Evolutionary conservation across 441 rosid genomes (phyloP), one percentile per base, ranked within the genome.

Genomic region (Adansonia madagascariensis): DNA sequence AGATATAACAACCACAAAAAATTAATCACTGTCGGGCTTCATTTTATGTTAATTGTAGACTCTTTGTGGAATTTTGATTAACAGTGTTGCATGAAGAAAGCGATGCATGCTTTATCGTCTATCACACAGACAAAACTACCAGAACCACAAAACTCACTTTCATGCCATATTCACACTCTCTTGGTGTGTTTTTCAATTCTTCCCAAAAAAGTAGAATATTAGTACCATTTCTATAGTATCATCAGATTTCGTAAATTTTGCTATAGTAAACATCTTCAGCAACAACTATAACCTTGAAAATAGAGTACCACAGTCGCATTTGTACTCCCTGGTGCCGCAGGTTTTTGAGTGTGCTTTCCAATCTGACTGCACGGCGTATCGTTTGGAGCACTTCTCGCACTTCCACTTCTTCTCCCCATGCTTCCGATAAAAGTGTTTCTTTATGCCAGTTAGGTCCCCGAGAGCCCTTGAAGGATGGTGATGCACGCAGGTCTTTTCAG

Each of bases 361-460:
- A 81, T 94, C 98, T 4, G 98, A 94, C 80, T 87, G 93, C 43
- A 94, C 98, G 50, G 98, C 98, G 41, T 94, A 95, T 77, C 90
- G 71, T 87, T 95, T 95, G 0, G 92, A 88, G 80, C 98, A 95
- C 86, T 95, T 94, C 75, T 92, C 97, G 12, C 98, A 94, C 86
- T 91, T 92, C 97, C 96, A 94, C 80, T 92, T 92, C 85, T 94
- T 94, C 87, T 94, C 98, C 0, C 98, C 98, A 43, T 94, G 98
- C 80, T 94, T 94, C 84, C 98, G 79, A 47, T 91, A 91, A 63
- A 91, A 94, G 85, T 95, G 98, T 50, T 95, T 95, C 83, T 95
- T 95, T 57, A 95, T 95, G 2, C 98, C 98, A 1, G 98, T 95
- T 57, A 95, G 87, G 85, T 95, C 98, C 1, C 98, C 98, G 8